phyloP scores from a whole-genome alignment of 2,329 filamentous ascomycete genomes.

The Didymellaceae sp. region DNA sequence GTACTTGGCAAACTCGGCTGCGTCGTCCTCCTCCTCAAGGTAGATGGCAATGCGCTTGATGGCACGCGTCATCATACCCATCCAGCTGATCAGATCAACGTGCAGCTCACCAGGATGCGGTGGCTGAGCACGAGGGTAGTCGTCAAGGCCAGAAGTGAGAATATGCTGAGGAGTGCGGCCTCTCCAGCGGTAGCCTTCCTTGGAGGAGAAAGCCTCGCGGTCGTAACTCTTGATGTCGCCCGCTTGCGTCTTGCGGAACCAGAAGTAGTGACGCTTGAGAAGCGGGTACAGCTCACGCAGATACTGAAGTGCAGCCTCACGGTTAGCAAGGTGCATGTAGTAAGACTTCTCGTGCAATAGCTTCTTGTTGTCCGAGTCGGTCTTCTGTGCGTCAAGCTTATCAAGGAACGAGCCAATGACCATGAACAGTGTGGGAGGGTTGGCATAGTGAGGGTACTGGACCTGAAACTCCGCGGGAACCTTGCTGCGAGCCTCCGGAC shows the following conservation, averaged over 20 bases:
- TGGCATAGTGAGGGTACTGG: conserved; percentile 97
- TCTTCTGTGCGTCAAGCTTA: conserved; percentile 65
- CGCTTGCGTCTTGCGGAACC: conserved; percentile 91
- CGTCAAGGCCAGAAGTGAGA: conserved; percentile 91
- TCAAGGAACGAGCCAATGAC: conserved; percentile 84
- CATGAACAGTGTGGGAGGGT: conserved; percentile 93
- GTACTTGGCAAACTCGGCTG: conserved; percentile 71
- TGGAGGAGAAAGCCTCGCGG: conserved; percentile 83
- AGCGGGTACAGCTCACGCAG: conserved; percentile 82
- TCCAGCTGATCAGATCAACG: conserved; percentile 93
- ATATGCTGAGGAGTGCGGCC: conserved; percentile 87
- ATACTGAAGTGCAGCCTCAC: conserved; percentile 71
- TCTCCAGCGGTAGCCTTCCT: conserved; percentile 94
- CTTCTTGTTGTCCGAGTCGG: conserved; percentile 43
- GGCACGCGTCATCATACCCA: conserved; percentile 94
- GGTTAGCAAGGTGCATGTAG: conserved; percentile 70
- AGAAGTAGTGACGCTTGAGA: conserved; percentile 86
- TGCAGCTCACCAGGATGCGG: conserved; percentile 96
- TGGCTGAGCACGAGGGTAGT: conserved; percentile 92
- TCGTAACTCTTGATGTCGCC: conserved; percentile 93
- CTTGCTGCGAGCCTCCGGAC: conserved; percentile 89
- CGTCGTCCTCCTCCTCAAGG: conserved; percentile 79
- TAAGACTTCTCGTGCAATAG: conserved; percentile 53
- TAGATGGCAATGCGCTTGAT: conserved; percentile 79
- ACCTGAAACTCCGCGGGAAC: conserved; percentile 91